Evolutionary conservation across 345 rosid species (phyloP).

Genomic region (Garcia nutans): DNA sequence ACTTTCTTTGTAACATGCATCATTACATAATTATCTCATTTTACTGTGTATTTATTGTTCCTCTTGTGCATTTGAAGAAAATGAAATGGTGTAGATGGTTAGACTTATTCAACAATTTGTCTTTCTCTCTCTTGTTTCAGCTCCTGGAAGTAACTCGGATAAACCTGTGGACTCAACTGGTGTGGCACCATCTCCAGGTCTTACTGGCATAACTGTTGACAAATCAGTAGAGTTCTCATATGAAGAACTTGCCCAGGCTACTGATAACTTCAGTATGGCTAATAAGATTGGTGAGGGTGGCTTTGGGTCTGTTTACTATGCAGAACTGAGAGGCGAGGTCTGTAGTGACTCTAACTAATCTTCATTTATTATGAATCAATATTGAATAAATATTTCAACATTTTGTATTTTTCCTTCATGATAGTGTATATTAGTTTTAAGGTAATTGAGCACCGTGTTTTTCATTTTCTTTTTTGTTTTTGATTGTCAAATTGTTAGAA

Average conservation of each 20-base stretch:
- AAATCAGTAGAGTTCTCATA: conserved; percentile 84
- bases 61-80: conserved; percentile 1
- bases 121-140: conserved; percentile 28
- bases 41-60: not conserved
- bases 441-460: not conserved
- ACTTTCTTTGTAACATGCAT: not conserved
- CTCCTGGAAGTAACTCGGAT: conserved; percentile 26
- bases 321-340: conserved; percentile 94
- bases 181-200: conserved; percentile 38
- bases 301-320: conserved; percentile 87
- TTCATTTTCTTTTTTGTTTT: not conserved
- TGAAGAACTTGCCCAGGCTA: conserved; percentile 89
- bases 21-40: not conserved
- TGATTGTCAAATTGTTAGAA: not conserved
- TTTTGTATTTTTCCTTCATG: conserved; percentile 6
- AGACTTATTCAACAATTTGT: conserved; percentile 9
- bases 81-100: conserved; percentile 11
- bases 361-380: conserved; percentile 7
- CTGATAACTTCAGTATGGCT: conserved; percentile 77
- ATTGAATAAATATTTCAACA: conserved; percentile 5
- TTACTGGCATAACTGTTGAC: conserved; percentile 70
- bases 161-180: conserved; percentile 37
- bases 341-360: conserved; percentile 11
- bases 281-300: conserved; percentile 94
- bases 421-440: not conserved